Percentiles rank a stretch among this genome's conserved stretches.
These are phyloP conservation scores for Salix brachista DNA, from an alignment of 345 rosid genomes.

Conservation along the genomic window DNA sequence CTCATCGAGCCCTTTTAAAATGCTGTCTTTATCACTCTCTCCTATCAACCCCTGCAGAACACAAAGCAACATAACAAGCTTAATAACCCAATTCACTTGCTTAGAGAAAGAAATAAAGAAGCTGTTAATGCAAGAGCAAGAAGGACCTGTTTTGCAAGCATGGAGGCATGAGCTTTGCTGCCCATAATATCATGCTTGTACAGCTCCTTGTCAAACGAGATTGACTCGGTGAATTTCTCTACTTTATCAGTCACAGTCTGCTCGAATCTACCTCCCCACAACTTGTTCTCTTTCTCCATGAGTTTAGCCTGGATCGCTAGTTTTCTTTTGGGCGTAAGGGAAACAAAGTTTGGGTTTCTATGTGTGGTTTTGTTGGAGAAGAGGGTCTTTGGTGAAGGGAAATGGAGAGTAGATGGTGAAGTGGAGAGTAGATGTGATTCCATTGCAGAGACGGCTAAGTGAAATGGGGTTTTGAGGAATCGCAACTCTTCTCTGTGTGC, in stretches of 20 bases:
- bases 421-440: neutral
- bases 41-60: slow-evolving; percentile 64
- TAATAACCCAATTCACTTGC: neutral
- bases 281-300: slow-evolving; percentile 59
- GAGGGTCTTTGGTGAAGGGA: neutral
- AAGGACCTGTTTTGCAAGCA: slow-evolving; percentile 80
- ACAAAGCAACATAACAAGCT: neutral
- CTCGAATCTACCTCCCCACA: slow-evolving; percentile 97
- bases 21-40: slow-evolving; percentile 57
- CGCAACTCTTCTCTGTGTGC: too few relatives aligned
- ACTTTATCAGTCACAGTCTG: slow-evolving; percentile 78
- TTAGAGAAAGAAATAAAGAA: neutral
- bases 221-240: slow-evolving; percentile 90
- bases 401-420: neutral
- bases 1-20: slow-evolving; percentile 69
- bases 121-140: neutral
- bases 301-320: neutral
- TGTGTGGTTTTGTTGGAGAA: neutral
- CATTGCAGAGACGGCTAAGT: neutral
- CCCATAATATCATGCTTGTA: slow-evolving; percentile 92
- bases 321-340: neutral
- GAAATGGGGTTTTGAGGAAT: neutral
- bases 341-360: neutral
- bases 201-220: slow-evolving; percentile 79
- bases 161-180: slow-evolving; percentile 89